Percentiles rank a stretch among this genome's conserved stretches.
phyloP scores from a whole-genome alignment of 805 yeast genomes.

The Wickerhamiella kazuoi region DNA sequence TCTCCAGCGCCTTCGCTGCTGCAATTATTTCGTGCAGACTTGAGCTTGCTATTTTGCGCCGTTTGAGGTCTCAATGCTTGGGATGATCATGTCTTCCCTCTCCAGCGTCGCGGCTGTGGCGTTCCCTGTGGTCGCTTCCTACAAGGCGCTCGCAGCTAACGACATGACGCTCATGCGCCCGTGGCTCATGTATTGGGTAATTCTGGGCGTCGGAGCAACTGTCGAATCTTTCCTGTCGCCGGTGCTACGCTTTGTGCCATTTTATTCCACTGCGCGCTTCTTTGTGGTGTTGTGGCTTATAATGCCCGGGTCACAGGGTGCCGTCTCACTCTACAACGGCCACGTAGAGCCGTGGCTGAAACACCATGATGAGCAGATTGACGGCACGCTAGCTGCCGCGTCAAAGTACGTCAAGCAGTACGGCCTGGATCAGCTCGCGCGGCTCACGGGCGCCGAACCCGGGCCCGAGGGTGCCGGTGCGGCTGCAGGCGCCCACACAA shows the following conservation, averaged over 20 bases:
- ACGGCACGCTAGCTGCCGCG: conserved; percentile 13
- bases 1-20: no score
- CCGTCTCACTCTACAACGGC: conserved; percentile 24
- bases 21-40: no score
- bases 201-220: conserved; percentile 28
- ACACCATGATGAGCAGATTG: conserved; percentile 23
- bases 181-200: conserved; percentile 53
- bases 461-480: no score
- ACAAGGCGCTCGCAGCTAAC: conserved; percentile 33
- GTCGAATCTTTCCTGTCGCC: conserved; percentile 28
- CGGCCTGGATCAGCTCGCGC: conserved; percentile 10
- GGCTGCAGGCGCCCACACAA: not conserved
- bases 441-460: conserved; percentile 2
- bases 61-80: no score
- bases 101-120: conserved; percentile 26
- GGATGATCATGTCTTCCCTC: conserved; percentile 6
- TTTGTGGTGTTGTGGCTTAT: conserved; percentile 44
- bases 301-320: conserved; percentile 32
- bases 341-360: conserved; percentile 25
- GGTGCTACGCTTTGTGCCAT: conserved; percentile 35
- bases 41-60: no score
- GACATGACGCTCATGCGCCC: conserved; percentile 24
- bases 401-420: conserved; percentile 5
- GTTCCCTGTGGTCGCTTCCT: conserved; percentile 46
- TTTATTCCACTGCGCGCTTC: conserved; percentile 32